Conservation (phyloP, 345 rosid species). For the Stellera chamaejasme region DNA sequence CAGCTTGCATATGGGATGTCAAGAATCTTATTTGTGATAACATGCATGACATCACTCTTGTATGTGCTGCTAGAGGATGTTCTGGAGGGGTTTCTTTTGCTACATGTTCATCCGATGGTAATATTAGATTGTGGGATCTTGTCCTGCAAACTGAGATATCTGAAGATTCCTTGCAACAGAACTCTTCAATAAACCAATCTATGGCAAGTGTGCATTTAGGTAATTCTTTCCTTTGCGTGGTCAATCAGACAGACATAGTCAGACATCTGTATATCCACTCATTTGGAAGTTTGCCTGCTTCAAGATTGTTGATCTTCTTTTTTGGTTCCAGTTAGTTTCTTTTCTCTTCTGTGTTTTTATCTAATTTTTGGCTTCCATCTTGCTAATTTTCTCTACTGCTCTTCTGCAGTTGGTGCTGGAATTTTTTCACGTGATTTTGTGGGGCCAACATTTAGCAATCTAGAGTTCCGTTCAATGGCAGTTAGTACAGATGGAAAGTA, state of each 20-base stretch:
- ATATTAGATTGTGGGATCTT: constrained; percentile 82
- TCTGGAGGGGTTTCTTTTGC: constrained; percentile 75
- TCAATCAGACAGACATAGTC: background rate
- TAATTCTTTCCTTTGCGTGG: constrained; percentile 17
- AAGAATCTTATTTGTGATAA: constrained; percentile 78
- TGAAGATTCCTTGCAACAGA: constrained; percentile 21
- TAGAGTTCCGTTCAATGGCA: constrained; percentile 66
- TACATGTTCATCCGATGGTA: constrained; percentile 65
- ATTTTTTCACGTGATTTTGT: constrained; percentile 55
- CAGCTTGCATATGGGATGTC: constrained; percentile 76
- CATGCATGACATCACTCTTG: constrained; percentile 57
- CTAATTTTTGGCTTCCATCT: background rate
- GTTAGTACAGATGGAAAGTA: constrained; percentile 72
- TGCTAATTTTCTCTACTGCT: constrained; percentile 5
- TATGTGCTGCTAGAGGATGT: constrained; percentile 79
- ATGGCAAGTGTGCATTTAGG: constrained; percentile 39
- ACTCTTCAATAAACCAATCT: constrained; percentile 21
- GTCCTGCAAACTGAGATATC: constrained; percentile 32
- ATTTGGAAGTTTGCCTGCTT: background rate
- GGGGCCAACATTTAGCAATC: constrained; percentile 39
- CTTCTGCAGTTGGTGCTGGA: constrained; percentile 52
- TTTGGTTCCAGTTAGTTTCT: constrained; percentile 9
- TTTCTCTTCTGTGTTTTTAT: background rate
- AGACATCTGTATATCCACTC: background rate
- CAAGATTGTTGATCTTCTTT: background rate